phyloP scores from a whole-genome alignment of 176 grass and related monocot genomes.

The Musa itinerans region DNA sequence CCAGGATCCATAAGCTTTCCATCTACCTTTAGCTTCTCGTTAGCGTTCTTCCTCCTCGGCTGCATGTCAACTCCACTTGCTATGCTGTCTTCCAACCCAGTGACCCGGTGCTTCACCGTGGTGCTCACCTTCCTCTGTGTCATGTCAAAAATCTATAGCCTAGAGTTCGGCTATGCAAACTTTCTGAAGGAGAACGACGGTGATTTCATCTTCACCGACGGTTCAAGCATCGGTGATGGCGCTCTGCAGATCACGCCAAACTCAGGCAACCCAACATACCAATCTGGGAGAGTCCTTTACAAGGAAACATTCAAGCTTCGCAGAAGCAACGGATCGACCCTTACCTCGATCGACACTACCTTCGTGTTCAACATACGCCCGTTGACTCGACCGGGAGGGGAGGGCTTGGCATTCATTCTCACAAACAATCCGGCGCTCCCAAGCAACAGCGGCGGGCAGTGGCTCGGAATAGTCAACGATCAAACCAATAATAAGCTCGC shows the following conservation, averaged over 20 bases:
- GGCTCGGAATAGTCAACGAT: conserved; percentile 28
- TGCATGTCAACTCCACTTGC: too few relatives aligned
- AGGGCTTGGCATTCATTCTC: conserved; percentile 50
- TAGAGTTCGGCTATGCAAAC: neutral
- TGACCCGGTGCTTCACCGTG: too few relatives aligned
- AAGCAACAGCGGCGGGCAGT: conserved; percentile 33
- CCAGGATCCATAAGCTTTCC: too few relatives aligned
- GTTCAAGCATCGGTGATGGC: conserved; percentile 3
- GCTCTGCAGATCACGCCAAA: conserved; percentile 35
- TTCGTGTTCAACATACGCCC: conserved; percentile 39
- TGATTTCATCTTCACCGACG: neutral
- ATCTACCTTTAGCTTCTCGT: too few relatives aligned
- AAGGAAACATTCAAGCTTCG: conserved; percentile 26
- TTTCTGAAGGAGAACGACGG: neutral
- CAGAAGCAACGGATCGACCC: conserved; percentile 12
- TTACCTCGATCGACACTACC: conserved; percentile 23
- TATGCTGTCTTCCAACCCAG: too few relatives aligned
- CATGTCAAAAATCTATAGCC: neutral
- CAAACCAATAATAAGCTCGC: conserved; percentile 6
- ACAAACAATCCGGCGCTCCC: conserved; percentile 25
- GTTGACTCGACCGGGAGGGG: conserved; percentile 2
- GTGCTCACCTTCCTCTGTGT: neutral
- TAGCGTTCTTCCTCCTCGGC: too few relatives aligned
- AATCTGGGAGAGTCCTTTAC: conserved; percentile 30
- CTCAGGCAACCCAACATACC: conserved; percentile 20